These are phyloP conservation scores for Scutellaria minor DNA, from an alignment of 257 asterid genomes.

Conservation along the genomic window DNA sequence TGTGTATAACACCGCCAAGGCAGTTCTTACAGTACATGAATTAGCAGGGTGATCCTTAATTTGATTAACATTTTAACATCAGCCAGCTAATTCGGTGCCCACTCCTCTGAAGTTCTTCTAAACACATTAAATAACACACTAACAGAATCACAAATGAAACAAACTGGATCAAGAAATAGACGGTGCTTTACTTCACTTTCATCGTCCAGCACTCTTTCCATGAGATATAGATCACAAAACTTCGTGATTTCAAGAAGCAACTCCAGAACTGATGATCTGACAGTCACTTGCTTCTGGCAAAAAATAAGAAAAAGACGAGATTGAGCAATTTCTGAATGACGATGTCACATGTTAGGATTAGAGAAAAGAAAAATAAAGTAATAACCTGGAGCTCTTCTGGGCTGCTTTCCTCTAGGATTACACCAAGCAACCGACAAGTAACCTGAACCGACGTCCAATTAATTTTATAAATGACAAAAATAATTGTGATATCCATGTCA, in stretches of 20 bases:
- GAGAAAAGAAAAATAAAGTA: conserved; percentile 19
- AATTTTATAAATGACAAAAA: conserved; percentile 20
- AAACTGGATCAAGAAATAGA: conserved; percentile 26
- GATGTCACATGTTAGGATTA: conserved; percentile 8
- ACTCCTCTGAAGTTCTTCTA: background rate
- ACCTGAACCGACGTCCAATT: conserved; percentile 50
- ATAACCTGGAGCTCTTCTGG: conserved; percentile 94
- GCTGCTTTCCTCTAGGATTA: conserved; percentile 77
- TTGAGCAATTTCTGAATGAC: conserved; percentile 26
- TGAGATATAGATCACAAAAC: conserved; percentile 91
- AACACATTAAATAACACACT: background rate
- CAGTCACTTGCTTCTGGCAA: conserved; percentile 85
- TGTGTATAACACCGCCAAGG: background rate
- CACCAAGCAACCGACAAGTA: conserved; percentile 83
- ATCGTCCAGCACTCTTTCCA: conserved; percentile 95
- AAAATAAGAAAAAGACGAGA: conserved; percentile 28
- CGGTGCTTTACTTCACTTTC: conserved; percentile 71
- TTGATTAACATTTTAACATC: no score
- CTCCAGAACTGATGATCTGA: conserved; percentile 80
- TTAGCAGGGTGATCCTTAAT: background rate
- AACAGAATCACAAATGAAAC: conserved; percentile 4
- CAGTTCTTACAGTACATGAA: background rate
- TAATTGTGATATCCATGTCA: conserved; percentile 17
- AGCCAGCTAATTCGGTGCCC: background rate
- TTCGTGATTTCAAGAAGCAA: conserved; percentile 88